These are phyloP conservation scores for Vitis hybrid DNA, from an alignment of 177 flowering plant genomes.

Conservation along the genomic window DNA sequence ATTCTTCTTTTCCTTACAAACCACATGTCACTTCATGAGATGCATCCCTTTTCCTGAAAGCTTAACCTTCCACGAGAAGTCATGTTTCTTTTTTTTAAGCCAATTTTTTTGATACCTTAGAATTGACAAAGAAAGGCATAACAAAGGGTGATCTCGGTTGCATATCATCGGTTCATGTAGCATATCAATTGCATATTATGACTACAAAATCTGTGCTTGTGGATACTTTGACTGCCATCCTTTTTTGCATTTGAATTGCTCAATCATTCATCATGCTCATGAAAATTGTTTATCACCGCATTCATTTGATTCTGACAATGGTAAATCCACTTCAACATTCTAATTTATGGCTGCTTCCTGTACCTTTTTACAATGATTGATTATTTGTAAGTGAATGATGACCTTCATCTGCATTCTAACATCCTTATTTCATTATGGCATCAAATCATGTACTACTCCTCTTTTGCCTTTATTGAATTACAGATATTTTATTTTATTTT, in stretches of 20 bases:
- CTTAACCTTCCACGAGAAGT: too few species aligned
- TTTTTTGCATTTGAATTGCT: neutral
- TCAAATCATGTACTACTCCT: neutral
- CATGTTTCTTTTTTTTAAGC: too few species aligned
- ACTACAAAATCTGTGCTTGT: slow-evolving; percentile 1
- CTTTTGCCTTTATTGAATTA: neutral
- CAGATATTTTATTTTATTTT: neutral
- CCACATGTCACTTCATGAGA: too few species aligned
- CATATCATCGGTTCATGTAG: neutral
- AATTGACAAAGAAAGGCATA: too few species aligned
- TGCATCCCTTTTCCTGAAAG: too few species aligned
- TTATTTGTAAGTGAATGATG: neutral
- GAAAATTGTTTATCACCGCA: neutral
- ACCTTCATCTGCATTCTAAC: neutral
- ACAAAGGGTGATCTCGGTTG: too few species aligned
- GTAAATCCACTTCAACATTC: neutral
- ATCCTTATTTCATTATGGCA: neutral
- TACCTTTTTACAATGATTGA: neutral
- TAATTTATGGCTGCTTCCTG: neutral
- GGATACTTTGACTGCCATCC: neutral
- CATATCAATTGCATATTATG: neutral
- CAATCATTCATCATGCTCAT: neutral
- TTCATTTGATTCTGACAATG: neutral
- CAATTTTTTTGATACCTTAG: too few species aligned
- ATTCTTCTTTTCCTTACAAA: too few species aligned